Base-by-base conservation (phyloP, 139 green algal species). In the Ettlia oleoabundans region DNA sequence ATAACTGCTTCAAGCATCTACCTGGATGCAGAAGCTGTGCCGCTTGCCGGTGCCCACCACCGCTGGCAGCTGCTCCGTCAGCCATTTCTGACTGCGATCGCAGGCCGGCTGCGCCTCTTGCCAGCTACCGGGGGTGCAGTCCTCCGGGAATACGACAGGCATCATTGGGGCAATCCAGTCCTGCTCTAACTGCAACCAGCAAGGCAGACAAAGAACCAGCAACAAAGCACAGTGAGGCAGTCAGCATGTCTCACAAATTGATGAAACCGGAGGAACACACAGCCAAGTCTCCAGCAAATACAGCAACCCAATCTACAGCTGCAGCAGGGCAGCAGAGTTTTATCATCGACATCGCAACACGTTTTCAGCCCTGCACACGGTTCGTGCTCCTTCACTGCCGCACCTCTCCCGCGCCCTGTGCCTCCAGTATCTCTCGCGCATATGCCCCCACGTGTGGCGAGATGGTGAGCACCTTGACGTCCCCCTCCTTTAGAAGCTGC, bases 101-200 rank as follows among this genome's bases (percentile, higher is more conserved):
- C 80, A 85, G 26, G 80, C 80, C 2, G 80, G 80, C 22, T 62
- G 38, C 55, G n/a, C 33, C 58, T n/a, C 15, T 58, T 70, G 53
- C 80, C 80, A 85, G 42, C 9, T 40, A 32, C 42, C 58, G 1
- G 40, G 52, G n/a, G 32, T 30, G 77, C 83, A 88, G 26, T 88
- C 83, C 74, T 88, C 83, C 1, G 66, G 77, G 66, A 77, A 88
- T 19, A 85, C 32, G 38, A 88, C 78, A 7, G 83, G 83, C 68
- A 85, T 80, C 40, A 88, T 85, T 51, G 83, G 83, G 0, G 76
- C 83, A 22, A 84, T 51, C 83, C 83, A 88, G 66, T 82, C 55
- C 26, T 63, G 81, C 40, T 53, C 10, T 15, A 63, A 10, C 69
- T 79, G 73, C 67, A 51, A 19, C 47, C 47, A 58, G 10, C 47